These are phyloP conservation scores for Podospora sp. DNA, from an alignment of 495 filamentous ascomycete species.

Conservation along the genomic window DNA sequence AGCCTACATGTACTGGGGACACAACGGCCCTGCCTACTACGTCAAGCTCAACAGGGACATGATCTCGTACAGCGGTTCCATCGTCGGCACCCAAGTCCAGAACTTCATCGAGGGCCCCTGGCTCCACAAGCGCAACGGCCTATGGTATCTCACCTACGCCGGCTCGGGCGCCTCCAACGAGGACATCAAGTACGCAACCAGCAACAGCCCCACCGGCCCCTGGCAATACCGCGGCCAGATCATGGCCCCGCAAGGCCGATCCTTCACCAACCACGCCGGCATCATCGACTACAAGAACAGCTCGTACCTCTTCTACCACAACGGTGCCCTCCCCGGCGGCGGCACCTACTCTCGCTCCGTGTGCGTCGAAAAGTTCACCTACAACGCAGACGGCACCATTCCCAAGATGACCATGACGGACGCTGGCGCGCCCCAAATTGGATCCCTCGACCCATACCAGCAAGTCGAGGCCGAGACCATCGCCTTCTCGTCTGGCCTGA, in stretches of 20 bases:
- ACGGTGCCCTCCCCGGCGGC: slow-evolving; percentile 36
- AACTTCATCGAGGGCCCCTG: slow-evolving; percentile 39
- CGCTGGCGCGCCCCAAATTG: slow-evolving; percentile 24
- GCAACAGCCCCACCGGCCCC: slow-evolving; percentile 32
- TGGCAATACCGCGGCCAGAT: slow-evolving; percentile 38
- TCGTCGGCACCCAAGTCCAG: slow-evolving; percentile 24
- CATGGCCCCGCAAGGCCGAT: slow-evolving; percentile 31
- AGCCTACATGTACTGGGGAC: slow-evolving; percentile 29
- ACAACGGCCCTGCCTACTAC: slow-evolving; percentile 26
- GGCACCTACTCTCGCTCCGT: slow-evolving; percentile 33
- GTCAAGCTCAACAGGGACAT: slow-evolving; percentile 40
- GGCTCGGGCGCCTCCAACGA: slow-evolving; percentile 33
- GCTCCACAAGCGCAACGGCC: slow-evolving; percentile 36
- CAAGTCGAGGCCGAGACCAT: slow-evolving; percentile 25
- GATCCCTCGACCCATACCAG: slow-evolving; percentile 15
- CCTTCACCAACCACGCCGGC: slow-evolving; percentile 37
- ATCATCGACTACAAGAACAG: slow-evolving; percentile 34
- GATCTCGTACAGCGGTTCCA: slow-evolving; percentile 35
- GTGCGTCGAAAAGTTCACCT: slow-evolving; percentile 32
- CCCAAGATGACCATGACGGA: slow-evolving; percentile 35
- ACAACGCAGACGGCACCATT: slow-evolving; percentile 35
- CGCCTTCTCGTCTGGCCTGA: slow-evolving; percentile 24
- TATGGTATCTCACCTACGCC: slow-evolving; percentile 38
- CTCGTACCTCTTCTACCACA: slow-evolving; percentile 41
- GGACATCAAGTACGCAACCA: slow-evolving; percentile 37